Evolutionary conservation across 305 asterid species (phyloP), one percentile per base, ranked within the genome.

Genomic region (Rubia balearica): DNA sequence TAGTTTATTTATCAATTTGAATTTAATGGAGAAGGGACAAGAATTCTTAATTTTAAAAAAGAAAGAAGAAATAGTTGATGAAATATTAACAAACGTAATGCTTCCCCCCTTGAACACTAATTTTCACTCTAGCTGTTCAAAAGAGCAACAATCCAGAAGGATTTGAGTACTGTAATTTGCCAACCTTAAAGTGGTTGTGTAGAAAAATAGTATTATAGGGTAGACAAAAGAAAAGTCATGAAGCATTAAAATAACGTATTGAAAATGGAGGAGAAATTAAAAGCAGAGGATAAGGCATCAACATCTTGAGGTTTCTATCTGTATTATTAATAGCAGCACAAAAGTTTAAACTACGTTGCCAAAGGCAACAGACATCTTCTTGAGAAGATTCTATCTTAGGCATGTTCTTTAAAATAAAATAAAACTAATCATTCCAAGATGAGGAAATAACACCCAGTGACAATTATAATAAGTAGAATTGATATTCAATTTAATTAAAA

Each of bases 161-260:
- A 9, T 9, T 48, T 48, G 55, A 48, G 6, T 30, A 30, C 2
- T 30, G 33, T 30, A 30, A 30, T 51, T 51, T 51, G 6, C 21
- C 36, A 11, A 61, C 2, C 41, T 61, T 21, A 59, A 59, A 61
- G 40, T 27, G 42, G 41, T 13, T 1, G 1, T 6, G 4, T 21
- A 56, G 33, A 19, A 56, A 8, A 56, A 8, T 61, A 61, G n/a
- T 11, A 10, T 9, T 55, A 17, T 55, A 7, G 12, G 3, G n/a
- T 27, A 60, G 41, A 61, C 65, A 61, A 61, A 61, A 61, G 65
- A 59, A 27, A 59, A 59, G 64, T 59, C 64, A 59, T 59, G 17
- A 24, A 59, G 14, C 36, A 57, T 22, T 9, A 59, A 12, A 61
- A 24, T 61, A 27, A 61, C 11, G 65, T 27, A 1, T 60, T 4